phyloP scores from a whole-genome alignment of 768 basidiomycete species.

The Cystobasidium onofrii region DNA sequence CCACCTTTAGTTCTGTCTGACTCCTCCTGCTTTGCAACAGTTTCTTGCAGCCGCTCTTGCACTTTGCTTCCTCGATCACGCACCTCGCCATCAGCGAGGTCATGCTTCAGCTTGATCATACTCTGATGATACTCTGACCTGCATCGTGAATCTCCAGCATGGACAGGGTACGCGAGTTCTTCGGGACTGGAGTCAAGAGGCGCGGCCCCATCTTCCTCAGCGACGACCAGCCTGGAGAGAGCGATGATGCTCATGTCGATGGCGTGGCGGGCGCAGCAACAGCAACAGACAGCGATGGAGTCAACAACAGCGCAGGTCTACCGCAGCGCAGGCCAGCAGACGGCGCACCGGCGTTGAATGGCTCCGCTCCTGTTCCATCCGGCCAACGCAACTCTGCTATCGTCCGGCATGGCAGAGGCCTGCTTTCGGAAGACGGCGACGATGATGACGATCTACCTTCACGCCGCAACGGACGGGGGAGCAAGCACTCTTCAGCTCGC shows the following conservation, averaged over 20 bases:
- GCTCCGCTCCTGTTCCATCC: background rate
- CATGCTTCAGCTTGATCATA: background rate
- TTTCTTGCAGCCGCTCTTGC: background rate
- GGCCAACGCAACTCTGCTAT: background rate
- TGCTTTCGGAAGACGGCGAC: conserved; percentile 22
- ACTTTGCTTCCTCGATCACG: background rate
- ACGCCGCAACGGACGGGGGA: background rate
- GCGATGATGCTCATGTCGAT: background rate
- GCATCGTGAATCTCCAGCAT: background rate
- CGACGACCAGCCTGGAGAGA: background rate
- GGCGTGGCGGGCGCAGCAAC: background rate
- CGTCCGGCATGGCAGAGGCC: conserved; percentile 12
- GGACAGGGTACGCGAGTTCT: background rate
- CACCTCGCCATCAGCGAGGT: background rate
- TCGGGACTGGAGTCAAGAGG: background rate
- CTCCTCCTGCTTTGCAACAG: background rate
- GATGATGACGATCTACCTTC: background rate
- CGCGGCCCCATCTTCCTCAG: background rate
- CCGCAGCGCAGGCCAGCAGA: background rate
- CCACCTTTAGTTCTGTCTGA: too few relatives aligned
- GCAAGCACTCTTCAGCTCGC: background rate
- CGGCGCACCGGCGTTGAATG: background rate
- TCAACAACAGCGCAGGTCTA: background rate
- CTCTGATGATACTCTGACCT: too few relatives aligned
- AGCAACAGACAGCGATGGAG: background rate